Conservation (phyloP, 2,329 filamentous ascomycete species). For the Catunica adiposa region DNA sequence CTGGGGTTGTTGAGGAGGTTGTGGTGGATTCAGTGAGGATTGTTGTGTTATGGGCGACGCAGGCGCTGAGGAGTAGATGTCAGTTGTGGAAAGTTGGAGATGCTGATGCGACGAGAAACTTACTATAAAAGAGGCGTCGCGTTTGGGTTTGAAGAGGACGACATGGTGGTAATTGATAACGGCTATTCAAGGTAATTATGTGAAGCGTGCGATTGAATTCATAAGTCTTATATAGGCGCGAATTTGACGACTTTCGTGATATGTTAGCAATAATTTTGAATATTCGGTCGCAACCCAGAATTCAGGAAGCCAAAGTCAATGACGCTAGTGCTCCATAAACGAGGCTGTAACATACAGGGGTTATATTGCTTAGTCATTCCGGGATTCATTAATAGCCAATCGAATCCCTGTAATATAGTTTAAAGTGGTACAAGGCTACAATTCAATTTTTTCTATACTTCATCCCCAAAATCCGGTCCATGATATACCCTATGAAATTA, state of each 20-base stretch:
- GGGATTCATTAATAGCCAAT: neutral
- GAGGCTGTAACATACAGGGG: slow-evolving; percentile 1
- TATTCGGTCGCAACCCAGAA: neutral
- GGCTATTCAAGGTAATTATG: neutral
- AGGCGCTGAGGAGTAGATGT: slow-evolving; percentile 45
- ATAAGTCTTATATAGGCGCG: neutral
- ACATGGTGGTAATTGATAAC: slow-evolving; percentile 32
- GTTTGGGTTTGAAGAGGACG: slow-evolving; percentile 50
- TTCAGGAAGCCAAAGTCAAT: neutral
- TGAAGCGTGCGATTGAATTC: neutral
- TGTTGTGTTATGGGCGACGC: slow-evolving; percentile 83
- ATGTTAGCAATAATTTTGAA: neutral
- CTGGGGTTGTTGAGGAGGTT: slow-evolving; percentile 66
- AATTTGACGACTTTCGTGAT: neutral
- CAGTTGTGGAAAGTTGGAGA: neutral
- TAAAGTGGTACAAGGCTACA: slow-evolving; percentile 6
- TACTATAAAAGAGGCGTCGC: slow-evolving; percentile 57
- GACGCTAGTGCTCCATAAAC: neutral
- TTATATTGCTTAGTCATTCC: neutral
- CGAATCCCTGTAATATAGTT: slow-evolving; percentile 22
- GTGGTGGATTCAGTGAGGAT: slow-evolving; percentile 88
- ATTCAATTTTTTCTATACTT: slow-evolving; percentile 6
- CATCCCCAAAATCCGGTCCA: too few relatives aligned
- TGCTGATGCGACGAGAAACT: slow-evolving; percentile 20
- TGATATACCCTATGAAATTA: too few relatives aligned